Evolutionary conservation across 257 asterid genomes (phyloP), one percentile per base, ranked within the genome.

Genomic region (Craterostigma plantagineum): DNA sequence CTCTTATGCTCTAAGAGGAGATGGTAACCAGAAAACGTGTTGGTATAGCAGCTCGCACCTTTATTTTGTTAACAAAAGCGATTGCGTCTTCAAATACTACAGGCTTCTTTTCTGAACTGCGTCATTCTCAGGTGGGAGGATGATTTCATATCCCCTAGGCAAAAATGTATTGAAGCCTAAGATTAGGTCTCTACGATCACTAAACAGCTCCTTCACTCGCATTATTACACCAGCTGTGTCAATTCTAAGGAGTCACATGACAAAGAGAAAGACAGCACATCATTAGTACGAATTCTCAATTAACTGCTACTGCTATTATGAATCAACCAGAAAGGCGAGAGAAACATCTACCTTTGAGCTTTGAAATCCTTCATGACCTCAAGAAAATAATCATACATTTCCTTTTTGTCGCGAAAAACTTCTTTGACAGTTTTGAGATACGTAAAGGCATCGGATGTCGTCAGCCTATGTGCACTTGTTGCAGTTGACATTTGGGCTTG

Each of bases 331-430:
- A 48, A 16, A 50, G 18, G 17, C 34, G 35, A 33, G 14, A 9
- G 10, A 44, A 49, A 18, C 5, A 51, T 42, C 18, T 44, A 83
- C 99, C 94, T 83, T 64, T 79, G 92, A 41, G 81, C 68, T 74
- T 77, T 80, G 57, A 84, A 91, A 68, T 80, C 85, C 71, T 80
- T 84, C 99, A 91, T 91, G 58, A 91, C 79, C 15, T 73, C 94
- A 52, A 91, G 91, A 61, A 91, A 91, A n/a, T 75, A 75, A 15
- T 75, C 74, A 34, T 91, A 91, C 60, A 66, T 77, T 57, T 80
- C 91, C 65, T 51, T 74, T 52, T 54, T 70, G 58, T 78, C 92
- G 51, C 67, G 75, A 70, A 91, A 91, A 42, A 54, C 68, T 40
- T 80, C 87, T 69, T 67, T 83, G 47, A 91, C 91, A 8, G 59